phyloP scores from a whole-genome alignment of 2,329 filamentous ascomycete species.

The Trichothecium roseum region DNA sequence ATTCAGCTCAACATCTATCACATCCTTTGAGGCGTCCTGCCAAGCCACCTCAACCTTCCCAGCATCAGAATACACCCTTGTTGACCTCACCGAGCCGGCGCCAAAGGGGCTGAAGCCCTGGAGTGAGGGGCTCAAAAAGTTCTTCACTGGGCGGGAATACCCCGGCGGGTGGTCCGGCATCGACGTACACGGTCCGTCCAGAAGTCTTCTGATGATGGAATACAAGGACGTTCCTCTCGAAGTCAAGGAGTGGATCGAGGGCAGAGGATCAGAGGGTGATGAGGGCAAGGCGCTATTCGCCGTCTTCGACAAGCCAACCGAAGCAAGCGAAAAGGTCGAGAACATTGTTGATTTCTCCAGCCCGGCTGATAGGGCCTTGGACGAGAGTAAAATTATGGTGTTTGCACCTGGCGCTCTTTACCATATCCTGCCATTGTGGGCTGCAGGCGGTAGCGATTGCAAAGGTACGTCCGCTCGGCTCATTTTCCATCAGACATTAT shows the following conservation, averaged over 20 bases:
- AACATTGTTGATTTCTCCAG: constrained; percentile 20
- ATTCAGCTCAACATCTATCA: constrained; percentile 18
- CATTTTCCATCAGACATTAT: background rate
- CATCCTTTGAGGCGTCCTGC: constrained; percentile 23
- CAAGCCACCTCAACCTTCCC: constrained; percentile 21
- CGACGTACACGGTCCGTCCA: constrained; percentile 39
- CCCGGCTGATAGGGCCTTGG: constrained; percentile 15
- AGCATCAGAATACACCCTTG: constrained; percentile 30
- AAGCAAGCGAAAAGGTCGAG: constrained; percentile 28
- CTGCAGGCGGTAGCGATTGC: constrained; percentile 31
- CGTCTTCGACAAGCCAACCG: constrained; percentile 27
- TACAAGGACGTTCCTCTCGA: constrained; percentile 29
- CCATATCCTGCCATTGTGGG: constrained; percentile 37
- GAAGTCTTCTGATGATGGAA: constrained; percentile 35
- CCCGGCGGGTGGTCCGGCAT: constrained; percentile 42
- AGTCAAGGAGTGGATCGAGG: constrained; percentile 38
- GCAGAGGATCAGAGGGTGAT: constrained; percentile 23
- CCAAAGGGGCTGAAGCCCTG: constrained; percentile 29
- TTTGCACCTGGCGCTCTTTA: constrained; percentile 44
- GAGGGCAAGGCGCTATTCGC: constrained; percentile 28
- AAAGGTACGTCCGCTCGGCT: constrained; percentile 21
- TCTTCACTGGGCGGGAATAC: constrained; percentile 31
- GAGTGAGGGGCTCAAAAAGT: constrained; percentile 26
- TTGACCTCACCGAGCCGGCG: constrained; percentile 25
- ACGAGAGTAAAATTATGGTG: constrained; percentile 28